A percentile compares a stretch with the other conserved stretches of the same genome.
These are phyloP conservation scores for Botrytis galanthina DNA, from an alignment of 2,329 filamentous ascomycete genomes.

Conservation along the genomic window DNA sequence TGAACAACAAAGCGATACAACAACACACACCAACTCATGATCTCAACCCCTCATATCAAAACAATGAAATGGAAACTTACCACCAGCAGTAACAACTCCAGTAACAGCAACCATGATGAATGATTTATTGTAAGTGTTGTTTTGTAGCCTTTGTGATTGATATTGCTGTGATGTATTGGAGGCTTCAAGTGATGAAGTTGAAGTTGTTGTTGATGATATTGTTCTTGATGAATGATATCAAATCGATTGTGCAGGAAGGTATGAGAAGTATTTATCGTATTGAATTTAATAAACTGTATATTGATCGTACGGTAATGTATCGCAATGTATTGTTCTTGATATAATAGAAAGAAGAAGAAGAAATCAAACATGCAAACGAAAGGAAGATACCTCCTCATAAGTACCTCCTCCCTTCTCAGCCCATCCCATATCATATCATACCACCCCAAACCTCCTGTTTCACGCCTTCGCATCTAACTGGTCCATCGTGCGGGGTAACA, in stretches of 20 bases:
- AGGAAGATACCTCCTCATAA: background rate
- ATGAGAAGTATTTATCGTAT: background rate
- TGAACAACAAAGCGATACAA: background rate
- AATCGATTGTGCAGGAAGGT: background rate
- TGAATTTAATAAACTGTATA: background rate
- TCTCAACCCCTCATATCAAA: background rate
- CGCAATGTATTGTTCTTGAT: background rate
- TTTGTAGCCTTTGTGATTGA: background rate
- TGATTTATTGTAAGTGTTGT: background rate
- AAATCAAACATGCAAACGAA: background rate
- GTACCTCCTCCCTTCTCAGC: background rate
- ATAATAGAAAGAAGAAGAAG: background rate
- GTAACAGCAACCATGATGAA: slow-evolving; percentile 19
- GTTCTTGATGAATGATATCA: background rate
- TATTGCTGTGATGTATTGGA: background rate
- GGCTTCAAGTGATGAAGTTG: background rate
- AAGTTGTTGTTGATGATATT: background rate
- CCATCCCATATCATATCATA: background rate
- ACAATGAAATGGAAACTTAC: slow-evolving; percentile 7
- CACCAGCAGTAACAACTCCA: slow-evolving; percentile 18
- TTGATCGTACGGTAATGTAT: background rate
- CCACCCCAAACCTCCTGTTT: background rate
- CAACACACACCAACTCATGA: background rate
- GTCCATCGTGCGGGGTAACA: slow-evolving; percentile 2
- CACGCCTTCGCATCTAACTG: background rate